These are phyloP conservation scores for Lepiota venenata DNA, from an alignment of 768 basidiomycete species.

Conservation along the genomic window DNA sequence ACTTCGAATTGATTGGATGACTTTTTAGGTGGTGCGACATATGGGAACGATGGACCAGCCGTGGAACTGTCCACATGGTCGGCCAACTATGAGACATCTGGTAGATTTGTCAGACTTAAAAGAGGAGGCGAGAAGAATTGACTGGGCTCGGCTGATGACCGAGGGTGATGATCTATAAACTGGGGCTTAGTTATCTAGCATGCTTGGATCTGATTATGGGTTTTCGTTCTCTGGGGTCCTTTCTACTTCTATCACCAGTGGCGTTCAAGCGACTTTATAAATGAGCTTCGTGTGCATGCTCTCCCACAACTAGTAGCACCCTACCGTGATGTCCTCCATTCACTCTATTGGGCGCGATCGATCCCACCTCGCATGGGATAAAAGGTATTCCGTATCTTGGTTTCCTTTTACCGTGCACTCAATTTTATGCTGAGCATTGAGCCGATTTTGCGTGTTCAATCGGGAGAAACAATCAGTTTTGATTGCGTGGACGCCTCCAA, in stretches of 20 bases:
- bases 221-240: not conserved
- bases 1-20: slow-evolving; percentile 1
- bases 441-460: slow-evolving; percentile 45
- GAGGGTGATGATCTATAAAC: not conserved
- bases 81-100: slow-evolving; percentile 81
- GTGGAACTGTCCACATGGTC: slow-evolving; percentile 87
- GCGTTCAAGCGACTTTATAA: not conserved
- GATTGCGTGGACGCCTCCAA: slow-evolving; percentile 66
- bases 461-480: slow-evolving; percentile 53
- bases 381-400: slow-evolving; percentile 35
- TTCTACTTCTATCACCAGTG: not conserved
- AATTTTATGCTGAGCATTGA: slow-evolving; percentile 37
- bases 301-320: not conserved
- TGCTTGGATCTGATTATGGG: not conserved
- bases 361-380: slow-evolving; percentile 57
- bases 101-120: slow-evolving; percentile 39
- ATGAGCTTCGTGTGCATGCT: not conserved
- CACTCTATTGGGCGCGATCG: slow-evolving; percentile 52
- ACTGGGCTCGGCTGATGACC: slow-evolving; percentile 4
- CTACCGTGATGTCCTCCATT: slow-evolving; percentile 30
- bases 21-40: slow-evolving; percentile 62
- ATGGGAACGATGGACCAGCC: slow-evolving; percentile 86
- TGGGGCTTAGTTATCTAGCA: slow-evolving; percentile 1
- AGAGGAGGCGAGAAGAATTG: slow-evolving; percentile 1
- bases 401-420: not conserved